phyloP scores from a whole-genome alignment of 2,329 filamentous ascomycete species.

The Aspergillus amoenus region DNA sequence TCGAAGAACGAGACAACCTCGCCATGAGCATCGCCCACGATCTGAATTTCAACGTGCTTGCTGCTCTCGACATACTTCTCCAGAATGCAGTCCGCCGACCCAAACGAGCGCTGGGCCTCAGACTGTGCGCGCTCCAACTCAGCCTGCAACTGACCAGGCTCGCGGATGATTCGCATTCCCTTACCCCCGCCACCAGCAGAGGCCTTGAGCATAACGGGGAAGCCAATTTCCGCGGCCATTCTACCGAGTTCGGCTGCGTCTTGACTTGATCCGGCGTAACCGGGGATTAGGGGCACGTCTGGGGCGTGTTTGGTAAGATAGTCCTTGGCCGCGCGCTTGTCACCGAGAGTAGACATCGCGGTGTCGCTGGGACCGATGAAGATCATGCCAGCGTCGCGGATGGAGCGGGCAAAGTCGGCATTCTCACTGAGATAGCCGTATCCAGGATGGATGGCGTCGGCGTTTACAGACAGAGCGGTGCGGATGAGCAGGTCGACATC shows the following conservation, averaged over 20 bases:
- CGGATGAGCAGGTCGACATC: conserved; percentile 30
- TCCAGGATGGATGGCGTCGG: conserved; percentile 35
- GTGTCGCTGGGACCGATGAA: conserved; percentile 34
- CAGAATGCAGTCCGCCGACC: conserved; percentile 42
- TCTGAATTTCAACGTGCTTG: conserved; percentile 80
- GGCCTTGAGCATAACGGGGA: conserved; percentile 51
- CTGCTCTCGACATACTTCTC: conserved; percentile 45
- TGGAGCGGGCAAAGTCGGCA: conserved; percentile 27
- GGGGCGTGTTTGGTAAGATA: background rate
- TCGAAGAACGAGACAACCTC: conserved; percentile 80
- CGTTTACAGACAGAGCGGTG: conserved; percentile 22
- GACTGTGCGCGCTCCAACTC: conserved; percentile 41
- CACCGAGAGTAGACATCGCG: conserved; percentile 33
- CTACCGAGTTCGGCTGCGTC: conserved; percentile 20
- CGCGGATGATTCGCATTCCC: conserved; percentile 41
- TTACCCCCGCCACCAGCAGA: conserved; percentile 51
- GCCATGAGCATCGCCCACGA: conserved; percentile 80
- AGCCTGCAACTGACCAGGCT: conserved; percentile 28
- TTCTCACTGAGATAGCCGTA: conserved; percentile 41
- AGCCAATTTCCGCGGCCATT: conserved; percentile 26
- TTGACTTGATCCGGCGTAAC: conserved; percentile 20
- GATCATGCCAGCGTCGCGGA: conserved; percentile 29
- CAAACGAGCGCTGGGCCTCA: conserved; percentile 45
- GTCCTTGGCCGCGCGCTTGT: conserved; percentile 23
- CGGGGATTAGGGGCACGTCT: background rate